Evolutionary conservation across 2,329 filamentous ascomycete genomes (phyloP), one percentile per base, ranked within the genome.

Genomic region (Periglandula ipomoeae): DNA sequence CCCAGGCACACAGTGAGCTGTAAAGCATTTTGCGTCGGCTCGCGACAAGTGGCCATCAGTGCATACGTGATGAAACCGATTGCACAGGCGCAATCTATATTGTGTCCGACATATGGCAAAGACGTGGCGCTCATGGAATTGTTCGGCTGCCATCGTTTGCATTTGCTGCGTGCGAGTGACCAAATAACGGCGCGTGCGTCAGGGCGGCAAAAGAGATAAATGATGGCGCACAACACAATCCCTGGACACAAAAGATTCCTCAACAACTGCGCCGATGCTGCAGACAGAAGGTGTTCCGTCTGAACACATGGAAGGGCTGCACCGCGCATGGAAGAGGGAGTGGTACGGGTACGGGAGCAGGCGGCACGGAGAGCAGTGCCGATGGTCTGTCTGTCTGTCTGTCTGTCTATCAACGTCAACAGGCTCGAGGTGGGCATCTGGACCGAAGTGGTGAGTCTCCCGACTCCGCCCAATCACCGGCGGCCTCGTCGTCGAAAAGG

Each of bases 391-490:
- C 26, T 8, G 7, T n/a, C n/a, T n/a, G 27, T 32, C 27, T 13
- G n/a, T n/a, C 15, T 32, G 15, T 11, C 15, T 11, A 32, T 32
- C 27, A 32, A 8, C 9, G 15, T 32, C n/a, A n/a, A n/a, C n/a
- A n/a, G n/a, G n/a, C n/a, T n/a, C n/a, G n/a, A n/a, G n/a, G n/a
- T n/a, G n/a, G n/a, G n/a, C n/a, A n/a, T 32, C 15, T 32, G 27
- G 27, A 8, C 9, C 10, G 37, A 37, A 22, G 42, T 42, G 26
- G 35, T 41, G 48, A 35, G 45, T 40, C 27, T 32, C 32, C 34
- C 37, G 40, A 7, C 35, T 22, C 17, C 17, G 20, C 24, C 53
- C 50, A 52, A 55, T 53, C 50, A 51, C 20, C 19, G n/a, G 24
- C 35, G 34, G n/a, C 47, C 27, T 44, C 24, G 37, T 40, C 26